Percentiles rank a stretch among this genome's conserved stretches.
phyloP scores from a whole-genome alignment of 129 eudicot species.

The Tagetes patula region DNA sequence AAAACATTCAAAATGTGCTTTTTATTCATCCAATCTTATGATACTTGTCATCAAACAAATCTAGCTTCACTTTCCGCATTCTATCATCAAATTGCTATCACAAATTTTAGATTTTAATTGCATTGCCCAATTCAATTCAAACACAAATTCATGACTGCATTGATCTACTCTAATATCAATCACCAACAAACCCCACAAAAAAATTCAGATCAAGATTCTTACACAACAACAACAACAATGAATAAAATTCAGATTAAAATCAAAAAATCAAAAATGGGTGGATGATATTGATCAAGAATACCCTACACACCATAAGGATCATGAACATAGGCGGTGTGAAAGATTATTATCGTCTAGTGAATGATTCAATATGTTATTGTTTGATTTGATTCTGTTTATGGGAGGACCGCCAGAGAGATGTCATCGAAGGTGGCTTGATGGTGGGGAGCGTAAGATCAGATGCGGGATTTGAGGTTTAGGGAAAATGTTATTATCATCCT shows the following conservation, averaged over 20 bases:
- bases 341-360: background rate
- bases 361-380: no score
- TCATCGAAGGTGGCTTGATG: no score
- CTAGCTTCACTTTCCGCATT: background rate
- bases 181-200: background rate
- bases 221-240: slow-evolving; percentile 2
- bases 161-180: slow-evolving; percentile 7
- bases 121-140: background rate
- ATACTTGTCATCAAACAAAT: background rate
- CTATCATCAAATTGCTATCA: slow-evolving; percentile 1
- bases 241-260: slow-evolving; percentile 31
- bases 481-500: no score
- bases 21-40: background rate
- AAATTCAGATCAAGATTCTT: slow-evolving; percentile 16
- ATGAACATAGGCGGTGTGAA: slow-evolving; percentile 63
- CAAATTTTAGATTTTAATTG: background rate
- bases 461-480: no score
- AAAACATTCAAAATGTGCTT: no score
- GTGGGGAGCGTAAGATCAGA: no score
- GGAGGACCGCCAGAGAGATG: no score
- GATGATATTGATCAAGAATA: slow-evolving; percentile 44
- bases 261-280: background rate
- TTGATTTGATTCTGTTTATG: no score
- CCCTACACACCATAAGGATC: slow-evolving; percentile 66
- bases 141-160: background rate